Base-by-base conservation (phyloP, 805 yeast species). In the Saturnispora ahearnii region DNA sequence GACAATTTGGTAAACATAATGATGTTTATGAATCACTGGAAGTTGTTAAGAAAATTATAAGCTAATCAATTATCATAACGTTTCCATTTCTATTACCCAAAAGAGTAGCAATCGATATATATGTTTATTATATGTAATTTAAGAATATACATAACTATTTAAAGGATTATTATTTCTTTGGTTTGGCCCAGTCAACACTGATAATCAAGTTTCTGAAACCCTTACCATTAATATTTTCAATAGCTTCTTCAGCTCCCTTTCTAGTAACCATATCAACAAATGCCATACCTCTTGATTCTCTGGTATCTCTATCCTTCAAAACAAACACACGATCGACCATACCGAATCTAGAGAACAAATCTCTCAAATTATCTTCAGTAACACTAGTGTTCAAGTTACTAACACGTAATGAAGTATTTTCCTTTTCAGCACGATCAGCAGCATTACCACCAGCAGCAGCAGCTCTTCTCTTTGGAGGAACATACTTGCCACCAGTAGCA, bases 211-310 rank as follows among this genome's bases (percentile, higher is more conserved):
- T 85, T 78, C 84, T 86, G 77, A 84, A 85, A 76, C 97, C 96
- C 73, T 81, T 84, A 62, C 97, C 96, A 67, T 93, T 77, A 69
- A 89, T 76, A 55, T 65, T 65, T 55, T 84, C 81, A 69, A 84
- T 73, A 47, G 96, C 98, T 57, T 65, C 67, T 69, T 85, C 82
- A 41, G 98, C 99, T 58, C 71, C 72, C 51, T 68, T 66, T 62
- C 80, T 80, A 50, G 81, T 76, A 52, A 76, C 78, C 66, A 86
- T 86, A 53, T 91, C 83, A 57, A 90, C 95, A 68, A 87, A 93
- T 5, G 98, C 98, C 68, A 91, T 81, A 63, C 99, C 99, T 72
- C 88, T 85, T 42, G 96, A 86, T 68, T 83, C 84, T 57, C 96
- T 93, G 28, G 98, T 93, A 61, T 86, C 96, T 72, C 88, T 84